Evolutionary conservation across 352 stramenopile species (phyloP), one percentile per base, ranked within the genome.

Genomic region (Thalassiosira mediterranea): DNA sequence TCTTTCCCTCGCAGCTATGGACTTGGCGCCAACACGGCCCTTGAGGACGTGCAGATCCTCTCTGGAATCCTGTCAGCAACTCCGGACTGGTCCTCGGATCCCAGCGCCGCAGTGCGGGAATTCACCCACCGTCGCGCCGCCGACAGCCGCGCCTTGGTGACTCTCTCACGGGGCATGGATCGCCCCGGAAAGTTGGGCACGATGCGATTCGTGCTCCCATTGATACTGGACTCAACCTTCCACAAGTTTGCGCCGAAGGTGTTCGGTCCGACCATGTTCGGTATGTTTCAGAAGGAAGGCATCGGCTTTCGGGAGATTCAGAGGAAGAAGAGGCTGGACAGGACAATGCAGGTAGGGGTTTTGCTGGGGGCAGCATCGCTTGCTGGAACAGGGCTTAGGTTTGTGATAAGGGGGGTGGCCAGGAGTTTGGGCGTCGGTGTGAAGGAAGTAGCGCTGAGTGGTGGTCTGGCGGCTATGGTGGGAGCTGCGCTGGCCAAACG

Each of bases 221-320:
- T 95, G 2, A 91, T 95, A 61, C 42, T 95, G 11, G 90, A 96
- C 66, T 84, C 79, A 0, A 90, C 94, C 21, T 95, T 94, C 73
- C 68, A 90, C 64, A 87, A 87, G 49, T 49, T 90, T 8, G 60
- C 87, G 11, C 90, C 90, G 4, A 76, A 59, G n/a, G 31, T 95
- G 2, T 95, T 95, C 79, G 71, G 54, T 7, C 87, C 84, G 0
- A 96, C 94, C 69, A 91, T 84, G 19, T 93, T 96, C 72, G 70
- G 79, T 37, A 92, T 93, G 80, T 69, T 96, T 19, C 92, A 96
- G 81, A 82, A 77, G 31, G 77, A 88, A 31, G 81, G 81, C 13
- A 83, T 84, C 49, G 84, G 82, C 29, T 95, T 95, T 68, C 40
- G 71, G 21, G 54, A 75, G 38, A 78, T 93, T 26, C 64, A 73